Percentiles rank a stretch among this genome's conserved stretches.
Evolutionary conservation across 768 basidiomycete species (phyloP).

Genomic region (Phaeolepiota aurea): DNA sequence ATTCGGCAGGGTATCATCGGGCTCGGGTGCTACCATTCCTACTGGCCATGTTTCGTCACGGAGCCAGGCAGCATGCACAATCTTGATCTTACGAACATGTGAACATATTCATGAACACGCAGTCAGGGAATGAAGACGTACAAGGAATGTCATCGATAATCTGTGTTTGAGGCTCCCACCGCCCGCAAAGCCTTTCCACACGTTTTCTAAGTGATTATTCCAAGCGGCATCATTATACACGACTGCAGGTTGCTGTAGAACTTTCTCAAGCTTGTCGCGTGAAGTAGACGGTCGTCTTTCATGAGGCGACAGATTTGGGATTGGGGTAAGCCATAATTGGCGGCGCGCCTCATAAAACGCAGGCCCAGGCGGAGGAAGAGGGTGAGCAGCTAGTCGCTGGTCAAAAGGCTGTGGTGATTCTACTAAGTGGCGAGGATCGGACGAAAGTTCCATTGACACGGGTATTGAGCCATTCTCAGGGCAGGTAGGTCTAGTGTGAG

Average conservation of each 20-base stretch:
- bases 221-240: constrained; percentile 45
- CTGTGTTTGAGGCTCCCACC: constrained; percentile 51
- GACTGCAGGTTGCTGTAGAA: constrained; percentile 39
- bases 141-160: constrained; percentile 58
- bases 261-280: constrained; percentile 39
- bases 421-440: constrained; percentile 5
- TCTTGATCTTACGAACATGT: constrained; percentile 46
- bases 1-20: constrained; percentile 41
- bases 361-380: constrained; percentile 56
- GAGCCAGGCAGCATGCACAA: constrained; percentile 69
- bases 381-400: constrained; percentile 23
- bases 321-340: constrained; percentile 47
- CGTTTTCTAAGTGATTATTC: constrained; percentile 46
- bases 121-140: constrained; percentile 26
- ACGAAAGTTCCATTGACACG: not conserved
- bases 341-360: constrained; percentile 56
- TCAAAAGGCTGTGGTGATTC: constrained; percentile 24
- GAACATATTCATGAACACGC: constrained; percentile 7
- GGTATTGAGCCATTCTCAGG: not conserved
- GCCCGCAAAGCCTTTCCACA: constrained; percentile 54
- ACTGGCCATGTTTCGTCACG: constrained; percentile 73
- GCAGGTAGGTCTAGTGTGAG: not conserved
- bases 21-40: constrained; percentile 48
- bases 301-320: constrained; percentile 9
- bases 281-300: constrained; percentile 22